Evolutionary conservation across 805 yeast genomes (phyloP).

Genomic region (Ogataea degrootiae): DNA sequence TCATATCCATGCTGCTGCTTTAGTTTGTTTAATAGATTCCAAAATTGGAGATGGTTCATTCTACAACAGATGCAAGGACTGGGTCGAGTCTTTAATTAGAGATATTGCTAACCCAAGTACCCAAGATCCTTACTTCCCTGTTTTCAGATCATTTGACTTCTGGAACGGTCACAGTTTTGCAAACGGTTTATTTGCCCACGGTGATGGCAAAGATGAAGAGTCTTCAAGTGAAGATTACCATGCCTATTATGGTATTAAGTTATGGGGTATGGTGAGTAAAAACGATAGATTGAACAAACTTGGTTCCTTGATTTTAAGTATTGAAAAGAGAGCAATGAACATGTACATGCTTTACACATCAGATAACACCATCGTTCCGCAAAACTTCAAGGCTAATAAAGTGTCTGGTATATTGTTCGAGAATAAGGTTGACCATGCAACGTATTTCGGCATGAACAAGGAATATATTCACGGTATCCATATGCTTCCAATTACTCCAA

Average conservation of each 20-base stretch:
- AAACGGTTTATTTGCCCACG: slow-evolving; percentile 55
- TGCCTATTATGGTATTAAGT: slow-evolving; percentile 61
- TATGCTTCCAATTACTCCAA: slow-evolving; percentile 69
- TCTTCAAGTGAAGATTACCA: slow-evolving; percentile 69
- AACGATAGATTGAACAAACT: slow-evolving; percentile 49
- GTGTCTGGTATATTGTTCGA: slow-evolving; percentile 70
- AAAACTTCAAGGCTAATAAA: slow-evolving; percentile 47
- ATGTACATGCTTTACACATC: slow-evolving; percentile 47
- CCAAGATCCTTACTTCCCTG: slow-evolving; percentile 55
- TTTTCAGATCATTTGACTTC: slow-evolving; percentile 64
- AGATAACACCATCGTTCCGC: slow-evolving; percentile 48
- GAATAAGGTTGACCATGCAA: slow-evolving; percentile 67
- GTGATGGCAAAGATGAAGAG: slow-evolving; percentile 71
- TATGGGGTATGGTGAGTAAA: slow-evolving; percentile 60
- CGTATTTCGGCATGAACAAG: slow-evolving; percentile 57
- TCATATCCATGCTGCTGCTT: slow-evolving; percentile 77
- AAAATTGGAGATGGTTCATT: slow-evolving; percentile 47
- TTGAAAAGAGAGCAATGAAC: slow-evolving; percentile 51
- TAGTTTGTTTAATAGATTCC: slow-evolving; percentile 62
- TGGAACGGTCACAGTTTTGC: slow-evolving; percentile 75
- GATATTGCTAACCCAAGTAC: slow-evolving; percentile 63
- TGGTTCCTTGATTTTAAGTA: slow-evolving; percentile 54
- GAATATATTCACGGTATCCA: slow-evolving; percentile 76
- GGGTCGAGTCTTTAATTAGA: slow-evolving; percentile 58
- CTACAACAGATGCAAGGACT: slow-evolving; percentile 42